Evolutionary conservation across 768 basidiomycete genomes (phyloP), one percentile per base, ranked within the genome.

Genomic region (Tricholoma sp.): DNA sequence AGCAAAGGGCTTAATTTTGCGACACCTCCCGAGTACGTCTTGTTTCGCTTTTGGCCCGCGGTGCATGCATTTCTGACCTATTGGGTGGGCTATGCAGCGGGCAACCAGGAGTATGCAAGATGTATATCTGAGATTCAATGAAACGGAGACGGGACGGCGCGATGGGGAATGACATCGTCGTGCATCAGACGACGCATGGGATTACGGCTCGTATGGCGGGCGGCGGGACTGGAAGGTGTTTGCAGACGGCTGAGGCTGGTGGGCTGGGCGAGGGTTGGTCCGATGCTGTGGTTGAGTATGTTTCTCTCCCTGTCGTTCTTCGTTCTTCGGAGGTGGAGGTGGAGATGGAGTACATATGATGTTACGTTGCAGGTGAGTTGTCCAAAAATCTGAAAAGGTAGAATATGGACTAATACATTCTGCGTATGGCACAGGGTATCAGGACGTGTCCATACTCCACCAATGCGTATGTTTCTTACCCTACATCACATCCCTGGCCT

Each of bases 181-280:
- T 74, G 10, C 78, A 79, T 60, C 77, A 88, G 67, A 75, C 76
- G 63, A 79, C 76, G 5, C 80, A 78, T 55, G 78, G 78, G 1
- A 69, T 79, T 43, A 79, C 76, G 14, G 77, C 72, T 59, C 69
- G 76, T 14, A 69, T 82, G 72, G 81, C 79, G 10, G 81, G 82
- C n/a, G 79, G 81, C 37, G 80, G 79, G 24, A 79, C 79, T 22
- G 80, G 79, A 41, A 72, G 82, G 12, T 88, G 86, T 72, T 71
- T 88, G 58, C 81, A 85, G 64, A 83, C 78, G 24, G 74, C 75
- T 31, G 86, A 88, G 64, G 74, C 85, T 2, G 82, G 83, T 19
- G 86, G 85, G 12, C 78, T 88, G 78, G 85, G 85, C 43, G 86
- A 89, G 67, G 85, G 68, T 19, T 87, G 84, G 84, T 81, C 80